A percentile compares a stretch with the other conserved stretches of the same genome.
Evolutionary conservation across 176 grass and related monocot species (phyloP).

Genomic region (Paspalum vaginatum): DNA sequence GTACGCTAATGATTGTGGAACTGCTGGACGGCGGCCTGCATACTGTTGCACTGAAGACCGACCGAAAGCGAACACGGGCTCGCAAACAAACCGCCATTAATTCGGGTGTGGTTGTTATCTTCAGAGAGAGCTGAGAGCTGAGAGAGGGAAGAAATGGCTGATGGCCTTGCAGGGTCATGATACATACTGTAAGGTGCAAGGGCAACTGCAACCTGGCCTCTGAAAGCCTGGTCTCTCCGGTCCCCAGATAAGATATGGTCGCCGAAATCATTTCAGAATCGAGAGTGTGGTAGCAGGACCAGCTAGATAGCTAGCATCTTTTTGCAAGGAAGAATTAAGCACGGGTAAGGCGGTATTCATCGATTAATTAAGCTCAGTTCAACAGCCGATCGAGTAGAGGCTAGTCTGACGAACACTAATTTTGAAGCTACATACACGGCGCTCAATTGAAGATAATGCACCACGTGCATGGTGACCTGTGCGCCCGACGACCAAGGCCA

Average conservation of each 20-base stretch:
- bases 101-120: conserved; percentile 12
- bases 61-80: conserved; percentile 50
- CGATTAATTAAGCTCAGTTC: no score
- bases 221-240: background rate
- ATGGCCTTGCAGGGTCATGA: conserved; percentile 15
- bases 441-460: no score
- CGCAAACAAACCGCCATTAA: conserved; percentile 50
- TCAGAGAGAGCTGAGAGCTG: background rate
- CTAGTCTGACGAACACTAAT: no score
- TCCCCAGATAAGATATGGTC: background rate
- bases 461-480: no score
- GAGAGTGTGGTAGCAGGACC: background rate
- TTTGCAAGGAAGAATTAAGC: no score
- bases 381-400: no score
- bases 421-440: no score
- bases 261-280: background rate
- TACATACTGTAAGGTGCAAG: conserved; percentile 1
- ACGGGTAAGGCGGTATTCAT: no score
- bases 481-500: no score
- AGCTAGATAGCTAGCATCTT: no score
- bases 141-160: background rate
- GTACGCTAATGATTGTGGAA: no score
- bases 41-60: background rate
- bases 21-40: background rate
- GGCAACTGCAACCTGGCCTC: background rate